These are phyloP conservation scores for Candida glaebosa DNA, from an alignment of 805 yeast genomes.

Conservation along the genomic window DNA sequence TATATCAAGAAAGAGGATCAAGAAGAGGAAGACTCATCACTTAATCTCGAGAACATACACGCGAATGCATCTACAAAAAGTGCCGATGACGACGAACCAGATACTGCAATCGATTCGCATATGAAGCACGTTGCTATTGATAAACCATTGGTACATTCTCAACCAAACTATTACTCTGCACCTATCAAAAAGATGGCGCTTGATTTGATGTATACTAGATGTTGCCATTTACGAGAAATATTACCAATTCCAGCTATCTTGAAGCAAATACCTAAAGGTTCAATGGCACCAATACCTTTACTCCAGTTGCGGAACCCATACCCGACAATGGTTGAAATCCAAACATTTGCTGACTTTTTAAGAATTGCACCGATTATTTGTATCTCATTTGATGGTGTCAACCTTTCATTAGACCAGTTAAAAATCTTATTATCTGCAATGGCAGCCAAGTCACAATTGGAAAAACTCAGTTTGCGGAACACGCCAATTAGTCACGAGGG, in stretches of 20 bases:
- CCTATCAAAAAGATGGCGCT: constrained; percentile 47
- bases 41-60: too few relatives aligned
- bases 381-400: constrained; percentile 75
- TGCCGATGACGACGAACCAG: constrained; percentile 15
- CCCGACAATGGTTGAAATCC: constrained; percentile 84
- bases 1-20: constrained; percentile 22
- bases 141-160: constrained; percentile 27
- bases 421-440: constrained; percentile 69
- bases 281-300: constrained; percentile 68
- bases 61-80: too few relatives aligned
- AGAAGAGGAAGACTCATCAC: neutral
- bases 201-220: constrained; percentile 81
- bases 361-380: constrained; percentile 80
- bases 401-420: constrained; percentile 72
- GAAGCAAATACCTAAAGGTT: constrained; percentile 67
- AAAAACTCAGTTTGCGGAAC: constrained; percentile 73
- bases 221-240: constrained; percentile 90
- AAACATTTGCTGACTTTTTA: constrained; percentile 84
- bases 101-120: constrained; percentile 19
- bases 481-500: constrained; percentile 69
- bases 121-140: constrained; percentile 27
- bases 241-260: constrained; percentile 87
- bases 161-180: constrained; percentile 20
- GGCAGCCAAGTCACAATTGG: constrained; percentile 60
- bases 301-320: constrained; percentile 79